phyloP scores from a whole-genome alignment of 2,329 filamentous ascomycete genomes.

The Penicillium expansum region DNA sequence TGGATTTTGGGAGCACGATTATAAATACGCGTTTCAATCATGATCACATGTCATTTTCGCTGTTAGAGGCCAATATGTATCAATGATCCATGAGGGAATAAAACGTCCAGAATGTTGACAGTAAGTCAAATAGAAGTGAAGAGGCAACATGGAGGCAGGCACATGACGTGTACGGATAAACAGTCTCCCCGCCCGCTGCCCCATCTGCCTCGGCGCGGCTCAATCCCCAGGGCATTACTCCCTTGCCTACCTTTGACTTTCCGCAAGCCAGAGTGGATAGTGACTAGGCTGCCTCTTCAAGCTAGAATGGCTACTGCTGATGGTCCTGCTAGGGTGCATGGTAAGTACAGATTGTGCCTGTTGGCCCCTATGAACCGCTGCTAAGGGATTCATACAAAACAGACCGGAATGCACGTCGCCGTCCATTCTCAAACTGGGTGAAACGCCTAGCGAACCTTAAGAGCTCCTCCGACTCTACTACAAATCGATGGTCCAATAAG shows the following conservation, averaged over 20 bases:
- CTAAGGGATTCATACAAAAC: conserved; percentile 27
- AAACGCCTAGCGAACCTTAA: conserved; percentile 91
- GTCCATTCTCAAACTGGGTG: conserved; percentile 90
- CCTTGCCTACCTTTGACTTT: conserved; percentile 7
- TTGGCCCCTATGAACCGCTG: conserved; percentile 7
- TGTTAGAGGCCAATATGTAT: not conserved
- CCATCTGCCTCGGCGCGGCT: conserved; percentile 15
- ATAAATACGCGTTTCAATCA: not conserved
- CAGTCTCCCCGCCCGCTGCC: conserved; percentile 17
- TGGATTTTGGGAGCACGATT: not conserved
- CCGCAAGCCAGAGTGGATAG: conserved; percentile 1
- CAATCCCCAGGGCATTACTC: not conserved
- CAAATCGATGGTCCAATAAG: conserved; percentile 41
- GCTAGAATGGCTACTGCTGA: conserved; percentile 35
- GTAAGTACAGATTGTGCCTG: conserved; percentile 32
- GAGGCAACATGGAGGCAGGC: conserved; percentile 10
- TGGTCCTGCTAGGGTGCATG: conserved; percentile 44
- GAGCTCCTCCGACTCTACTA: conserved; percentile 58
- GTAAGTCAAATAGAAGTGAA: not conserved
- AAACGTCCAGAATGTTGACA: not conserved
- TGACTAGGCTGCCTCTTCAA: conserved; percentile 1
- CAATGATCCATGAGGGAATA: not conserved
- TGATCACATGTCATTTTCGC: not conserved
- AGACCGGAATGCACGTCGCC: conserved; percentile 73
- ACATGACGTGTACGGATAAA: conserved; percentile 28